phyloP scores from a whole-genome alignment of 2,329 filamentous ascomycete species.

The Chalaropsis ovoidea region DNA sequence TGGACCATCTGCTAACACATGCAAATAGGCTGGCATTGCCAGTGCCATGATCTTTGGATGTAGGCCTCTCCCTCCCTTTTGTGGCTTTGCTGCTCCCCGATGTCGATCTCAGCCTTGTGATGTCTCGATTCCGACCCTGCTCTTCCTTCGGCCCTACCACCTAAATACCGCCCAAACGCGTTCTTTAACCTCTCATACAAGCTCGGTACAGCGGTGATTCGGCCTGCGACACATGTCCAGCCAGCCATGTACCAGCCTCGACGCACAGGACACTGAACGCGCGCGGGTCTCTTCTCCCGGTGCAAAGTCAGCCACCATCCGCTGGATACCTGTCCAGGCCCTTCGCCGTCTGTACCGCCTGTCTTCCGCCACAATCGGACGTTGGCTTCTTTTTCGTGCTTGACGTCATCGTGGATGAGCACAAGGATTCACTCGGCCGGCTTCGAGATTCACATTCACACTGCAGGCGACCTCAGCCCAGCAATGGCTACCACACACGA shows the following conservation, averaged over 20 bases:
- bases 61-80: conserved; percentile 37
- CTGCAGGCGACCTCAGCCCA: background rate
- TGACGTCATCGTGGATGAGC: conserved; percentile 1
- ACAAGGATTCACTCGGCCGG: background rate
- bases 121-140: background rate
- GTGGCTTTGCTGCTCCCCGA: conserved; percentile 19
- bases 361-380: background rate
- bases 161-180: background rate
- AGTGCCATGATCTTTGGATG: conserved; percentile 77
- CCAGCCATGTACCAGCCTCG: background rate
- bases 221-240: background rate
- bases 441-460: background rate
- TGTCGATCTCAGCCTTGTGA: background rate
- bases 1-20: conserved; percentile 1
- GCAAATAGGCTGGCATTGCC: conserved; percentile 59
- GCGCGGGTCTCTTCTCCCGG: background rate
- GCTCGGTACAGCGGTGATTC: background rate
- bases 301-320: background rate
- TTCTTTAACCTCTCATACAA: background rate
- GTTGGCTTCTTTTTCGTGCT: background rate
- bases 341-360: background rate
- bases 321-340: background rate
- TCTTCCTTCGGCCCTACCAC: background rate
- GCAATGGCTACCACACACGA: background rate
- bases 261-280: background rate